Conservation (phyloP, 106 monocot species). For the Allium cepa region DNA sequence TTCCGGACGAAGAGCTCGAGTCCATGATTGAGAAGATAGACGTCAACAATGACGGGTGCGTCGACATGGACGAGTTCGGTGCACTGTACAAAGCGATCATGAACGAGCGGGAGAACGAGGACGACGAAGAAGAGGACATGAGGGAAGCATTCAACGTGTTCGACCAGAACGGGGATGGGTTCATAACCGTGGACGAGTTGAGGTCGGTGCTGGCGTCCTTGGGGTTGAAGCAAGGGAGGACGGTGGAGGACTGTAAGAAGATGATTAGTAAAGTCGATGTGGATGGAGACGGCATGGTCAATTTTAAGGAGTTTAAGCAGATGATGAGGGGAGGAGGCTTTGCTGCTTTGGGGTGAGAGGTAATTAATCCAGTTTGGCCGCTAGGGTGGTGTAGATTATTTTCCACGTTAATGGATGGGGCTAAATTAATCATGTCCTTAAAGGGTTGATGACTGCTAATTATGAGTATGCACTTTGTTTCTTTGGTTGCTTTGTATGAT, state of each 20-base stretch:
- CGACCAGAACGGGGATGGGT: constrained; percentile 49
- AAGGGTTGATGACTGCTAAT: no score
- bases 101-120: constrained; percentile 30
- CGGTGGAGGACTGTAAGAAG: constrained; percentile 28
- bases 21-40: constrained; percentile 28
- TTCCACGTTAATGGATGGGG: no score
- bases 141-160: constrained; percentile 47
- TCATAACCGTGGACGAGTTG: constrained; percentile 42
- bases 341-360: constrained; percentile 10
- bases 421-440: no score
- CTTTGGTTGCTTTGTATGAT: no score
- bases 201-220: constrained; percentile 36
- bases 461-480: no score
- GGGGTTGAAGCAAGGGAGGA: constrained; percentile 30
- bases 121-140: constrained; percentile 36
- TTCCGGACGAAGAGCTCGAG: constrained; percentile 19
- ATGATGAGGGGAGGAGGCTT: constrained; percentile 42
- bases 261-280: constrained; percentile 42
- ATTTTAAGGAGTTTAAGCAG: constrained; percentile 42
- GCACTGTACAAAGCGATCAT: constrained; percentile 27
- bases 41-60: constrained; percentile 19
- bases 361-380: no score
- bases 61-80: constrained; percentile 30
- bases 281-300: constrained; percentile 48
- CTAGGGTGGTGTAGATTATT: no score